Evolutionary conservation across 139 green algal genomes (phyloP), one percentile per base, ranked within the genome.

Genomic region (Chlorella sp.): DNA sequence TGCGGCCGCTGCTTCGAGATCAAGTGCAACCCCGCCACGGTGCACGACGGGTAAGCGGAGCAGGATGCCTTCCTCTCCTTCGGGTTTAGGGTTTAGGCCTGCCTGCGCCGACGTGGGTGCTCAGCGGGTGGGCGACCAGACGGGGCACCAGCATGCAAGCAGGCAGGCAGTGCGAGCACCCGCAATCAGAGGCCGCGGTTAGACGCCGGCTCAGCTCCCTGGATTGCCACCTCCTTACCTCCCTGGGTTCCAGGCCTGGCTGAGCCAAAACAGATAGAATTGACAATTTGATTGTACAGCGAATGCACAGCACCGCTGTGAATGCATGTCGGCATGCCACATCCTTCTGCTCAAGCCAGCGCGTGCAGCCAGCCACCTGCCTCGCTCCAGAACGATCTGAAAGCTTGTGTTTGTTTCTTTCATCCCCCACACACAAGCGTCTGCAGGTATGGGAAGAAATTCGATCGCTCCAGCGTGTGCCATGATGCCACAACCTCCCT

Each of bases 1-100:
- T 88, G 85, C 36, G 85, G 85, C 19, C 42, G 40, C 30, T 92
- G 90, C 77, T 92, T 77, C 36, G 85, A 92, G 77, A 48, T 92
- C 32, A 53, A 48, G 15, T 92, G 90, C 90, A 64, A 48, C 21
- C 73, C 73, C 37, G 78, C 39, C 1, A 14, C 26, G 18, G 42
- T 92, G 14, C 88, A 76, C 7, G 86, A 92, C 28, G 89, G 89
- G 83, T 79, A 32, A 86, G 76, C 36, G 19, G 34, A 16, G 32
- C 3, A 37, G 3, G 71, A 28, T 28, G 66, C 66, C 26, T 73
- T n/a, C n/a, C n/a, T n/a, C n/a, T n/a, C n/a, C n/a, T n/a, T n/a
- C n/a, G n/a, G n/a, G n/a, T n/a, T n/a, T n/a, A n/a, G n/a, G n/a
- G n/a, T n/a, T n/a, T n/a, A n/a, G n/a, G n/a, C n/a, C n/a, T n/a